Base-by-base conservation (phyloP, 805 yeast species). In the Barnettozyma botsteinii region DNA sequence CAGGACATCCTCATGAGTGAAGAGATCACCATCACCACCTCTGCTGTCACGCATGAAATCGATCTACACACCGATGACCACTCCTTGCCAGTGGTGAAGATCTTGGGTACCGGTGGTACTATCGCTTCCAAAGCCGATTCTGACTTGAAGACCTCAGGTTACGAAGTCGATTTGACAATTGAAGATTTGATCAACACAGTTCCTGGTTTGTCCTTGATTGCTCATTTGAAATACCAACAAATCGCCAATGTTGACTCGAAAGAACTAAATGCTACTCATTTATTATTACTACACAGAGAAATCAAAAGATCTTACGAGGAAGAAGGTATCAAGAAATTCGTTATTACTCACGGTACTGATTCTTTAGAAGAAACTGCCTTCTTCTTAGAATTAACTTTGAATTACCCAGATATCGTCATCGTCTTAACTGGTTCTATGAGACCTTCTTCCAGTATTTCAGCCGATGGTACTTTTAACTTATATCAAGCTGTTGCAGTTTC, bases 381-480 rank as follows among this genome's bases (percentile, higher is more conserved):
- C 52, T 79, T 79, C 55, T 60, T 79, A 30, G 81, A 78, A 47
- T 60, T 72, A 37, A 62, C 70, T 5, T 58, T 67, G 33, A 67
- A 65, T 40, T 51, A 61, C 41, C 69, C 69, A 45, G 67, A 65
- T 25, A 58, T 77, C 41, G 85, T 85, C 4, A 72, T 81, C 38
- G 85, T 79, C 5, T 62, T 81, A 56, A 79, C 83, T 35, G 88
- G 88, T 2, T 75, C 83, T 6, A 81, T 81, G 88, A 69, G 86
- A 53, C 88, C 88, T 1, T 73, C 82, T 8, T 77, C 84, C 4
- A 75, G 81, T 29, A 72, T 81, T 30, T 76, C 83, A 2, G 77
- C 84, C 2, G 88, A 81, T 55, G 86, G 86, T 4, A 80, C 84
- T 6, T 79, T 80, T 77, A 81, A 81, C 57, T 60, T 81, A 45